These are phyloP conservation scores for Aspergillus brasiliensis DNA, from an alignment of 2,329 filamentous ascomycete genomes.

Conservation along the genomic window DNA sequence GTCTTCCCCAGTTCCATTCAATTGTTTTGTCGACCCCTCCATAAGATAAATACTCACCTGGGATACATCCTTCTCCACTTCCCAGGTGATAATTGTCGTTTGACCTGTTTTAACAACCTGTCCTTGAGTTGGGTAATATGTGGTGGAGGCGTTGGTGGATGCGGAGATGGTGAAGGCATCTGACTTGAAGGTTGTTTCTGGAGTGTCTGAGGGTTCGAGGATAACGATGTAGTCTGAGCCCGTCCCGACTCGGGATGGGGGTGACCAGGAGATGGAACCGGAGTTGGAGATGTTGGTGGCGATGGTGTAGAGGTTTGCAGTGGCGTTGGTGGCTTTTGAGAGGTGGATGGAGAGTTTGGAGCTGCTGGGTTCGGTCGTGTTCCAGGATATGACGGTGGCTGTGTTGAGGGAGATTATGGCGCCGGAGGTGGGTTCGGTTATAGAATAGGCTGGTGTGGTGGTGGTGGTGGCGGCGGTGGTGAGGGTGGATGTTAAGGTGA, in stretches of 20 bases:
- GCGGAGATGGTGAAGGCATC: not conserved
- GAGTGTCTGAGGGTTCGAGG: not conserved
- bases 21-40: not conserved
- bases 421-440: not conserved
- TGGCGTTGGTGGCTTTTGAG: not conserved
- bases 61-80: not conserved
- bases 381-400: not conserved
- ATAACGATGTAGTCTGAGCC: conserved; percentile 3
- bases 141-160: not conserved
- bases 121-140: not conserved
- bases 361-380: not conserved
- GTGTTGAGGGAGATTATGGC: not conserved
- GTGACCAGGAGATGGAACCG: not conserved
- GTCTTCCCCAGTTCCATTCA: not conserved
- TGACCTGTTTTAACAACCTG: not conserved
- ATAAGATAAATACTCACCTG: not conserved
- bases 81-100: not conserved
- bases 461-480: not conserved
- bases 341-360: not conserved
- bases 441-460: not conserved
- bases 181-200: not conserved
- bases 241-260: not conserved
- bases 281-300: conserved; percentile 7
- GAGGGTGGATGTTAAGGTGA: not conserved
- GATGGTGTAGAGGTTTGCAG: conserved; percentile 1